Evolutionary conservation across 2,329 filamentous ascomycete genomes (phyloP).

Genomic region (Beauveria asiatica): DNA sequence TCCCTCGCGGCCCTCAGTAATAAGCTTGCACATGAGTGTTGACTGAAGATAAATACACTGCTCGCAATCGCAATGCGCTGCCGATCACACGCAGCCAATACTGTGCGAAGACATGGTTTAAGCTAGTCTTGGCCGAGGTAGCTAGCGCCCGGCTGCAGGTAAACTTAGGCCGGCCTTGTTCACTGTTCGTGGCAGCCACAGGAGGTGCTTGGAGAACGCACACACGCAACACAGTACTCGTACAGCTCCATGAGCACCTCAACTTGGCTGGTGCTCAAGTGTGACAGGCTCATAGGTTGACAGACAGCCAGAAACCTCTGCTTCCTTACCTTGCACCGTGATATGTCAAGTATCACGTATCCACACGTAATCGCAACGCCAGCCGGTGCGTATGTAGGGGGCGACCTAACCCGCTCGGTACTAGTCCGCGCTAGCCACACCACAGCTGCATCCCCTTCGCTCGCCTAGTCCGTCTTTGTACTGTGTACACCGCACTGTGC

Average conservation of each 20-base stretch:
- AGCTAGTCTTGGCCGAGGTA: slow-evolving; percentile 3
- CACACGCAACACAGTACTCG: neutral
- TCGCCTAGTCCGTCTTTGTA: neutral
- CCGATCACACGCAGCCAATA: slow-evolving; percentile 4
- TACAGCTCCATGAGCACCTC: neutral
- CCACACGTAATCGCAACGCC: slow-evolving; percentile 5
- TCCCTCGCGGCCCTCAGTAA: neutral
- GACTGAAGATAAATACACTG: neutral
- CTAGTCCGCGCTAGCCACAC: neutral
- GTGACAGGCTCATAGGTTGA: neutral
- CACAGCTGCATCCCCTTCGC: neutral
- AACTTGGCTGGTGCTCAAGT: neutral
- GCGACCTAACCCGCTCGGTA: neutral
- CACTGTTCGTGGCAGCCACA: neutral
- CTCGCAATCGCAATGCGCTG: slow-evolving; percentile 7
- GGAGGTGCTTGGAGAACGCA: neutral
- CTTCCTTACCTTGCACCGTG: too few relatives aligned
- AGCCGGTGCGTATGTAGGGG: neutral
- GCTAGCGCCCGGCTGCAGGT: slow-evolving; percentile 8
- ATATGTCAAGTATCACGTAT: neutral
- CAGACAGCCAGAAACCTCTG: neutral
- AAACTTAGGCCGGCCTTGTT: neutral
- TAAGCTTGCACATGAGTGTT: neutral
- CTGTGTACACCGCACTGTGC: neutral
- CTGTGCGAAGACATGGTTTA: slow-evolving; percentile 7